Base-by-base conservation (phyloP, 371 early-diverging fungal genomes). In the Rhizopus stolonifer region DNA sequence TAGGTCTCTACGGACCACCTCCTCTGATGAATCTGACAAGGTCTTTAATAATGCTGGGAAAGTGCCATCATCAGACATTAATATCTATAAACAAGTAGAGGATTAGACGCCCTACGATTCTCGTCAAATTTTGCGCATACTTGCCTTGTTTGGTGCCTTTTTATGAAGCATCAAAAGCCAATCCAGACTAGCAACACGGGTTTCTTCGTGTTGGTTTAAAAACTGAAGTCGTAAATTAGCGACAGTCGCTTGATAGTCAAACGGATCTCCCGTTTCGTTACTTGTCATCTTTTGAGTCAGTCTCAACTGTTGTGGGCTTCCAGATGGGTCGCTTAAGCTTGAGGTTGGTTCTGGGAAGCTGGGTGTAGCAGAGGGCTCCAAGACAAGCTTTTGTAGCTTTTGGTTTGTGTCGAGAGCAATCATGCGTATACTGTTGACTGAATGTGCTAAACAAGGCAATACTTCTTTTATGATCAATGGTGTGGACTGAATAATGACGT, bases 111-210 rank as follows among this genome's bases (percentile, higher is more conserved):
- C 19, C 11, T 15, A 15, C n/a, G 5, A 4, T 4, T 36, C 11
- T 5, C 6, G 14, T 4, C 1, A 7, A 17, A 33, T n/a, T 19
- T 19, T 32, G 3, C 17, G n/a, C 2, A 6, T 14, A 8, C 7
- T 32, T 57, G 81, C 81, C 70, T 81, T 79, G 49, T 79, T 79
- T 0, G 96, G 94, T 11, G 90, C 87, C 56, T 92, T 94, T 48
- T 83, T 84, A 58, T 96, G 96, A 26, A 96, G 70, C 86, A 94
- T 90, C 10, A 93, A 60, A 17, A 96, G 68, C 97, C 97, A 96
- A 38, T 92, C 93, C 61, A 96, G 63, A 25, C 90, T 86, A 0
- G 90, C 91, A 8, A 92, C 81, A 22, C 95, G 77, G 0, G 97
- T 92, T 50, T 88, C 88, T 63, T 95, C 95, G 46, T 89, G 84